Base-by-base conservation (phyloP, 2,329 filamentous ascomycete genomes). In the Penicillium sp. region DNA sequence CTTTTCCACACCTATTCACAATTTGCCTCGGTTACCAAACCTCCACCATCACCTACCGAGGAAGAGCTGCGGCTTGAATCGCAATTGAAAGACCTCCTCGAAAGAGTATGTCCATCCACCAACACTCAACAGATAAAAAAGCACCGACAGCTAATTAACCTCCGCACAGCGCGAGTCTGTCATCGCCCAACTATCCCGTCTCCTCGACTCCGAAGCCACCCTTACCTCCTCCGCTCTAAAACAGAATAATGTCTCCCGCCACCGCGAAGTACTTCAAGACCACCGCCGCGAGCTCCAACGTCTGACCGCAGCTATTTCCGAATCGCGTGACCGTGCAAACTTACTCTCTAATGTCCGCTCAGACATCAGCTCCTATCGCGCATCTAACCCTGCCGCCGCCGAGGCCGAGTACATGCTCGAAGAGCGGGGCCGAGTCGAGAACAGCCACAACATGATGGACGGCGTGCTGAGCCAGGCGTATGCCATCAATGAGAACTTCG, bases 371-470 rank as follows among this genome's bases (percentile, higher is more conserved):
- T 87, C 90, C 53, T 97, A 96, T 78, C 89, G 89, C 53, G 85
- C 88, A 48, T 85, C 85, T 55, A 94, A 96, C 71, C 90, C 90
- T 9, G 89, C 85, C 65, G 86, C 86, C 3, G 89, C 88, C 53
- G 94, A 97, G 77, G 91, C 91, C 45, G 93, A 99, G 59, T 99
- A 97, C 79, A 97, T 99, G 92, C 83, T 99, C 29, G 89, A 90
- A 66, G 94, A 99, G 81, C 84, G 94, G 50, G 79, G 81, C 60
- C 85, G 89, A 61, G 85, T 99, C 69, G 94, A 99, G 71, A 88
- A 91, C 72, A 95, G 90, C 69, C 89, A 97, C 75, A 89, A 85
- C 65, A 87, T 96, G 80, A 88, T 91, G 46, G 94, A 99, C 73
- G 89, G 85, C 60, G 92, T 99, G 34, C 81, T 99, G 57, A 92